Evolutionary conservation across 805 yeast species (phyloP), one percentile per base, ranked within the genome.

Genomic region (Lipomyces mesembrius): DNA sequence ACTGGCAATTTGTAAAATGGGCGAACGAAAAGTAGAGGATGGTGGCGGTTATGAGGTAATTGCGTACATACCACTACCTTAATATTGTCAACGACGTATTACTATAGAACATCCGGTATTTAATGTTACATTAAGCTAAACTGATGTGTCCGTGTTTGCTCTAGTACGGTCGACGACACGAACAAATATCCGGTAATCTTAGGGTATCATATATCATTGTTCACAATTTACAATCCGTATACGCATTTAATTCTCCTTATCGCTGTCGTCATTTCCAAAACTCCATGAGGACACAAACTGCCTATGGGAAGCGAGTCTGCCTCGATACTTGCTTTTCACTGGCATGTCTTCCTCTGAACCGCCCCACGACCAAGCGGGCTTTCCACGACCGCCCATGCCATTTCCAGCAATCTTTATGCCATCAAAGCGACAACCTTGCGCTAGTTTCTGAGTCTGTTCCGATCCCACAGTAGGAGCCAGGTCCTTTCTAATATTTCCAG

Each of bases 361-460:
- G 20, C 9, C 53, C 7, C 39, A 55, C 2, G 64, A 25, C 70
- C 70, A 64, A 35, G 61, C 66, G 4, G 60, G 59, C 59, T 56
- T 57, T 32, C 68, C 65, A 32, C 68, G 65, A 29, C 68, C 55
- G 17, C 71, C 71, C 71, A 68, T 68, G 25, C 71, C 71, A 57
- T 67, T 67, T 9, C 70, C 70, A 25, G 54, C 57, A 51, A 67
- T 64, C 56, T 63, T 63, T 57, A 67, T 67, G 7, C 70, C 70
- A 5, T 51, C 22, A 60, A 67, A 64, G 5, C 63, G 66, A 43
- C 22, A 9, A 22, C 9, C 49, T 43, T 22, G 34, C 3, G 27
- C 51, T 17, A 14, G 32, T 6, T 27, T 35, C 29, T 57, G 43
- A 17, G 39, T 5, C 11, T 20, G 29, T 3, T 9, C 22, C 49